phyloP scores from a whole-genome alignment of 164 flowering plant species.

The Sextonia rubra region DNA sequence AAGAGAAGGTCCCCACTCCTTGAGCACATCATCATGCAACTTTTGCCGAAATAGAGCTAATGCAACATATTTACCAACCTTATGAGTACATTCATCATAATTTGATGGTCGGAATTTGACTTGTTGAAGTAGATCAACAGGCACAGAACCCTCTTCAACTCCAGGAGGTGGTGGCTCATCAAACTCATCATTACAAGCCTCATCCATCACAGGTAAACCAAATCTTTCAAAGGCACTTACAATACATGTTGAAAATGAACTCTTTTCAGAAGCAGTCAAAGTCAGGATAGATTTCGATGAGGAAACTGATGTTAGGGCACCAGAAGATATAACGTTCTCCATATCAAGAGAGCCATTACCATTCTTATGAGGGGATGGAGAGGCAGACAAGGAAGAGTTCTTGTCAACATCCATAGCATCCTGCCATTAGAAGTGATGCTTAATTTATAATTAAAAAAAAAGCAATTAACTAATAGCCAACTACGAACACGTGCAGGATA shows the following conservation, averaged over 20 bases:
- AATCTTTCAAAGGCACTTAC: conserved; percentile 41
- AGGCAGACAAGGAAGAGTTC: conserved; percentile 6
- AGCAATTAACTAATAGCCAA: not conserved
- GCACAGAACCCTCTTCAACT: conserved; percentile 25
- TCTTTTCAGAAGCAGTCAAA: conserved; percentile 8
- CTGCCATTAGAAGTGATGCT: conserved; percentile 25
- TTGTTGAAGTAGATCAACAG: conserved; percentile 15
- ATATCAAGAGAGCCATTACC: conserved; percentile 15
- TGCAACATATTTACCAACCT: conserved; percentile 43
- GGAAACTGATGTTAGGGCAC: conserved; percentile 12
- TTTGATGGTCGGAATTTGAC: conserved; percentile 31
- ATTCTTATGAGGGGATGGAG: conserved; percentile 4
- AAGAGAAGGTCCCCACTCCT: conserved; percentile 44
- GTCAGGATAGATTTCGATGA: conserved; percentile 5
- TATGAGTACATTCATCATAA: conserved; percentile 27
- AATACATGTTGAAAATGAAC: conserved; percentile 15
- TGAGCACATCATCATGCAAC: conserved; percentile 59
- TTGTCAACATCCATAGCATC: conserved; percentile 14
- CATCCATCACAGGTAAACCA: conserved; percentile 24
- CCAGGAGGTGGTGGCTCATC: conserved; percentile 66
- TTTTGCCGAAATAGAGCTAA: conserved; percentile 66
- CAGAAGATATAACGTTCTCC: conserved; percentile 14
- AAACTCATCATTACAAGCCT: conserved; percentile 21
- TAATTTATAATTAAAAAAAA: not conserved
- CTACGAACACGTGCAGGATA: not conserved